These are phyloP conservation scores for Hericium alpestre DNA, from an alignment of 768 basidiomycete species.

Conservation along the genomic window DNA sequence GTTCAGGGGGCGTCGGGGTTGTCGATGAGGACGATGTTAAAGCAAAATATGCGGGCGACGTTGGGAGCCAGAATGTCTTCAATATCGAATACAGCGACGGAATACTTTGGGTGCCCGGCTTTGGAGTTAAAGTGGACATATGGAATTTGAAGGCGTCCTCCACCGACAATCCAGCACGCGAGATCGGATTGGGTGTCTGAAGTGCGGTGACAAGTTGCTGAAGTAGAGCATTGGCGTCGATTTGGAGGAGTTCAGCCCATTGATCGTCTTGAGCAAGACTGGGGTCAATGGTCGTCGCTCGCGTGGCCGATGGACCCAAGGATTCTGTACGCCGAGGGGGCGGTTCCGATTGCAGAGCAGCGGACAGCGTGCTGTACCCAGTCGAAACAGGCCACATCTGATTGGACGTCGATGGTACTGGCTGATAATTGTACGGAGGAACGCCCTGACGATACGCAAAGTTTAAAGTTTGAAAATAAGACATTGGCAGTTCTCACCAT, in stretches of 20 bases:
- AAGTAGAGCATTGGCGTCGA: constrained; percentile 48
- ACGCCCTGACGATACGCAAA: not conserved
- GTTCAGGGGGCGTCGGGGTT: constrained; percentile 59
- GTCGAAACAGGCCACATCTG: constrained; percentile 7
- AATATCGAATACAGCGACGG: constrained; percentile 67
- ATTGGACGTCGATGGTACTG: no score
- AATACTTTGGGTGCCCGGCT: constrained; percentile 35
- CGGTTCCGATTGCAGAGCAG: constrained; percentile 13
- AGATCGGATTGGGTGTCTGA: constrained; percentile 51
- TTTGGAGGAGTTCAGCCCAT: constrained; percentile 51
- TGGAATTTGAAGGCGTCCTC: constrained; percentile 77
- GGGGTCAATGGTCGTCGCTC: constrained; percentile 6
- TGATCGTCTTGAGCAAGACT: constrained; percentile 41
- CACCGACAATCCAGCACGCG: constrained; percentile 49
- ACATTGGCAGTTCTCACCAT: not conserved
- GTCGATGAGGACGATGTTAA: constrained; percentile 64
- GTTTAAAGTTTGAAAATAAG: not conserved
- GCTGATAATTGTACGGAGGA: constrained; percentile 2
- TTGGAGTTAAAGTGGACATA: constrained; percentile 49
- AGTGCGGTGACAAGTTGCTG: constrained; percentile 46
- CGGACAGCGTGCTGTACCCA: constrained; percentile 12
- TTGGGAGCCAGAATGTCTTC: constrained; percentile 79
- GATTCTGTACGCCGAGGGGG: not conserved
- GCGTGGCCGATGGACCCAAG: not conserved
- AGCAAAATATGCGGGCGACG: constrained; percentile 66